Evolutionary conservation across 768 basidiomycete species (phyloP).

Genomic region (Mycena vitilis): DNA sequence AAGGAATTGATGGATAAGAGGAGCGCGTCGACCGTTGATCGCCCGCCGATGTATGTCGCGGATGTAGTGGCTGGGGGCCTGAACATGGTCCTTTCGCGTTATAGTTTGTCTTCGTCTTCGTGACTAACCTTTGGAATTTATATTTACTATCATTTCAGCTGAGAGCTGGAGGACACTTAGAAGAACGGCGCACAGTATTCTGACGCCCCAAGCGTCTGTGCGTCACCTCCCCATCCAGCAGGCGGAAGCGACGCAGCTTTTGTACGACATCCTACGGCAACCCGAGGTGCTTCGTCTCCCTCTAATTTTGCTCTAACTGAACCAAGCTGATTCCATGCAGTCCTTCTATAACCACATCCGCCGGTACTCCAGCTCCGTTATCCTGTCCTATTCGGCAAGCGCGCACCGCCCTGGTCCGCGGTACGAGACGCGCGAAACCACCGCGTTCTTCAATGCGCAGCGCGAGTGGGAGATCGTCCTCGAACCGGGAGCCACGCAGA

Average conservation of each 20-base stretch:
- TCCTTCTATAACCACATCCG: conserved; percentile 43
- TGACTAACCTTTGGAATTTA: not conserved
- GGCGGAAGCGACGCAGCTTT: conserved; percentile 36
- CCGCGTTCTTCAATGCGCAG: conserved; percentile 43
- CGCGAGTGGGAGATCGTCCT: too few species aligned
- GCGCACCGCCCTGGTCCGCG: conserved; percentile 45
- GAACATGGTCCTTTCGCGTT: conserved; percentile 33
- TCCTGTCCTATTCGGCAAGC: conserved; percentile 46
- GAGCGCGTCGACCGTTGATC: conserved; percentile 39
- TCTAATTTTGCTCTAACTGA: too few species aligned
- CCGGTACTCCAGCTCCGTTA: conserved; percentile 46
- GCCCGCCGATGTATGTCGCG: conserved; percentile 39
- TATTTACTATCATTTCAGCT: not conserved
- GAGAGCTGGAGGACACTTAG: conserved; percentile 30
- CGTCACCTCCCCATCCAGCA: conserved; percentile 37
- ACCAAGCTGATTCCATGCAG: conserved; percentile 25
- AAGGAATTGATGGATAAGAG: conserved; percentile 45
- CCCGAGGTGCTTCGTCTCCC: conserved; percentile 21
- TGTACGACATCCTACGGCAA: conserved; percentile 11
- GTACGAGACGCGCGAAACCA: conserved; percentile 39
- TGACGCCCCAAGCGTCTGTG: conserved; percentile 38
- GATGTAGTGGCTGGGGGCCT: conserved; percentile 36
- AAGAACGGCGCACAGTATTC: conserved; percentile 31
- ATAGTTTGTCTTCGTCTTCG: conserved; percentile 23
- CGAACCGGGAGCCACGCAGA: too few species aligned